Base-by-base conservation (phyloP, 1,284 basidiomycete species). In the Xerocomus amazonicus region DNA sequence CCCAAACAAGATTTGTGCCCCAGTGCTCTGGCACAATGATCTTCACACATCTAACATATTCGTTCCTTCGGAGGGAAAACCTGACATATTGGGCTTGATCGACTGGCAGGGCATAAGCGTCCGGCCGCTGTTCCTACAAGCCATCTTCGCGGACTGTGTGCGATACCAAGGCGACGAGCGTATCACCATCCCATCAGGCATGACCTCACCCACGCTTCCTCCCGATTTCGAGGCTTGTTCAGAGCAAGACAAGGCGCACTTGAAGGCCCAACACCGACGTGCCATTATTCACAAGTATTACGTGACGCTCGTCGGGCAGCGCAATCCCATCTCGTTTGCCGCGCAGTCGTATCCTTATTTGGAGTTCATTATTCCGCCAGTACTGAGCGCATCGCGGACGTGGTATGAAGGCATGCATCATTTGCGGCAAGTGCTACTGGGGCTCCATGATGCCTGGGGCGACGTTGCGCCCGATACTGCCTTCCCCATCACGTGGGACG, bases 341-440 rank as follows among this genome's bases (percentile, higher is more conserved):
- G 19, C 41, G 2, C 41, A 45, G 29, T 28, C 29, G 1, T 47
- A 32, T 28, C 31, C 43, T 14, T 31, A 34, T 16, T 19, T 34
- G 8, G 26, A 46, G 9, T 10, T 27, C 7, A 8, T 46, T 7
- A 16, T 47, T 13, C 42, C 42, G 9, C 28, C 45, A 26, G 33
- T 34, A 9, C 43, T 47, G 14, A 4, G 42, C 13, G 43, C 31
- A 6, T 47, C 45, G 26, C 42, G 16, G 17, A 45, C 45, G 42
- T 47, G 45, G 42, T 45, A 34, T 13, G 40, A 47, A 19, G 45
- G 45, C 1, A 46, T 47, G 45, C 23, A 47, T 27, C 42, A 27
- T 2, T 9, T 45, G 31, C 31, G 42, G n/a, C 45, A 46, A 29
- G 41, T 9, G 16, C 3, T 46, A 6, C 17, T 46, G 40, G 45